These are phyloP conservation scores for Thermothielavioides terrestris DNA, from an alignment of 495 filamentous ascomycete genomes.

Conservation along the genomic window DNA sequence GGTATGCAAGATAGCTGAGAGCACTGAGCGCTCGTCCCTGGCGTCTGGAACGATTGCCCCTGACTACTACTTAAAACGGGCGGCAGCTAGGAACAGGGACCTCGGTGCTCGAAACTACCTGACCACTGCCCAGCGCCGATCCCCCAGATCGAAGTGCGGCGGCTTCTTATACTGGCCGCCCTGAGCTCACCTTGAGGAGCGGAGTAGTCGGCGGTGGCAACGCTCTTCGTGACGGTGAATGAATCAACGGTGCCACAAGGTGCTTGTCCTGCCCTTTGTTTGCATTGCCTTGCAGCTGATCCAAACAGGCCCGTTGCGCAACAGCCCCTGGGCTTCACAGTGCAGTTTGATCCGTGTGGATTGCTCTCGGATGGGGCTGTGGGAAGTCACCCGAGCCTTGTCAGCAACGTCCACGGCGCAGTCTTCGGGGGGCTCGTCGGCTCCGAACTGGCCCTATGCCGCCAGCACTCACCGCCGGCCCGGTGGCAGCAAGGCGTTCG, in stretches of 20 bases:
- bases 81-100: too few species aligned
- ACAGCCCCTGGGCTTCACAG: background rate
- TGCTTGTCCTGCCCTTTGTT: background rate
- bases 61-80: background rate
- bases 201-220: background rate
- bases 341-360: constrained; percentile 4
- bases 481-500: too few species aligned
- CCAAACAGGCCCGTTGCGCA: background rate
- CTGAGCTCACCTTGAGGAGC: background rate
- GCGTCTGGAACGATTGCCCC: background rate
- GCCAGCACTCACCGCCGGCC: too few species aligned
- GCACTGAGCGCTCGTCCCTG: background rate
- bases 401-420: background rate
- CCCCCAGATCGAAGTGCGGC: background rate
- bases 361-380: background rate
- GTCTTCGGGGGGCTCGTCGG: background rate
- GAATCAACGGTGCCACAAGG: background rate
- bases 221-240: background rate
- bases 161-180: background rate
- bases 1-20: background rate
- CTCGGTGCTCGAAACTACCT: too few species aligned
- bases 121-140: too few species aligned
- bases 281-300: background rate
- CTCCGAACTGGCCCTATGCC: background rate
- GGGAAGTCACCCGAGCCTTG: background rate